Base-by-base conservation (phyloP, 176 grass and related monocot genomes). In the Cymbopogon citratus region DNA sequence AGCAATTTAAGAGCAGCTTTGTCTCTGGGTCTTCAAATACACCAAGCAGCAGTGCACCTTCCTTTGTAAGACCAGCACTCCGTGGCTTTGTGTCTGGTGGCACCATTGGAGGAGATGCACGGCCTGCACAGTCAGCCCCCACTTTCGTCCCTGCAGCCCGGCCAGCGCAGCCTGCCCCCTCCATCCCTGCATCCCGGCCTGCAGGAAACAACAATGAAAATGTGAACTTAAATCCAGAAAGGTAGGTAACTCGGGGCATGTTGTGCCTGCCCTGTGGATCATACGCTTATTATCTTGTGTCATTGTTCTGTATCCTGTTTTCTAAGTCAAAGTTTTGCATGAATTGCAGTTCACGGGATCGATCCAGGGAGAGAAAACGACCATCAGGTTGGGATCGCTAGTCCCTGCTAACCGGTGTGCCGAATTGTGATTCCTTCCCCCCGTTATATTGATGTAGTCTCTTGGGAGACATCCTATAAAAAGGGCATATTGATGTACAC, bases 21-120 rank as follows among this genome's bases (percentile, higher is more conserved):
- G 88, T 98, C 18, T 94, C 91, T 68, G 96, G 92, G 28, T 80
- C 92, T 73, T 81, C 88, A 2, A 98, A 54, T 73, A 45, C 85
- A 26, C 62, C 69, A 77, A 83, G 81, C 48, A 83, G 56, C 66
- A 65, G 77, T 83, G 49, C 76, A 76, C 73, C 81, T 74, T 71
- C 87, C n/a, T 77, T 73, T 71, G 85, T 76, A 69, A 87, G 80
- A 62, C 92, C 96, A 6, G 67, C 87, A 67, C 78, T 98, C 75
- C 79, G 88, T 6, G 96, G 96, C 68, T 98, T 98, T 91, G 90
- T 99, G 86, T 88, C 92, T 15, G 96, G 96, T 10, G 96, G 96
- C 63, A 87, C 84, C 35, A 99, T 95, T 74, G 92, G 92, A 66
- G 96, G 96, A 38, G 91, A 88, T 12, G 7, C 54, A 19, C 66